These are phyloP conservation scores for Sarocladiaceae sp. DNA, from an alignment of 2,329 filamentous ascomycete species.

Conservation along the genomic window DNA sequence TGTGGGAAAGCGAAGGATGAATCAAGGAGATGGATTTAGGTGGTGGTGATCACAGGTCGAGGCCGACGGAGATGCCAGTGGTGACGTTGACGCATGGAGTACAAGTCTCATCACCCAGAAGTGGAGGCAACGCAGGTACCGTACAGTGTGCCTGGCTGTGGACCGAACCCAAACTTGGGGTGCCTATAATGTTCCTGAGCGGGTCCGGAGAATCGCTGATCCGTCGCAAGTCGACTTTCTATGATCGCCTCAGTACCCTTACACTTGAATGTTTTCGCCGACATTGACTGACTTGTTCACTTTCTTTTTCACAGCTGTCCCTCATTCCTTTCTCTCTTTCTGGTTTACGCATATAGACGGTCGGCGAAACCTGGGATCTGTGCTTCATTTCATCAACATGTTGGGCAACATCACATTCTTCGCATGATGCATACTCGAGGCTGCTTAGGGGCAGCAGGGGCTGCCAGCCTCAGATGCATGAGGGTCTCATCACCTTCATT, in stretches of 20 bases:
- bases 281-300: background rate
- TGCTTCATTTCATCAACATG: too few relatives aligned
- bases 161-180: background rate
- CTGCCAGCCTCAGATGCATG: background rate
- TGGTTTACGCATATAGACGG: too few relatives aligned
- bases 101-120: conserved; percentile 1
- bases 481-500: background rate
- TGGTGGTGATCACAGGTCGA: background rate
- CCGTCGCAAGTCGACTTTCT: background rate
- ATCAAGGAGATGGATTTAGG: background rate
- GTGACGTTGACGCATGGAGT: conserved; percentile 7
- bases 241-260: background rate
- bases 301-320: background rate
- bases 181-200: conserved; percentile 5
- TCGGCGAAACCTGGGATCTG: too few relatives aligned
- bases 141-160: too few relatives aligned
- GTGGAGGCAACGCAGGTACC: background rate
- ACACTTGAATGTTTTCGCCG: background rate
- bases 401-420: background rate
- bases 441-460: background rate
- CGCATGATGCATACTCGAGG: conserved; percentile 1
- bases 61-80: background rate
- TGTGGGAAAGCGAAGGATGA: too few relatives aligned
- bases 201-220: conserved; percentile 4
- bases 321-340: background rate